Conservation (phyloP, 495 filamentous ascomycete species). For the Aspergillus conjunctus region DNA sequence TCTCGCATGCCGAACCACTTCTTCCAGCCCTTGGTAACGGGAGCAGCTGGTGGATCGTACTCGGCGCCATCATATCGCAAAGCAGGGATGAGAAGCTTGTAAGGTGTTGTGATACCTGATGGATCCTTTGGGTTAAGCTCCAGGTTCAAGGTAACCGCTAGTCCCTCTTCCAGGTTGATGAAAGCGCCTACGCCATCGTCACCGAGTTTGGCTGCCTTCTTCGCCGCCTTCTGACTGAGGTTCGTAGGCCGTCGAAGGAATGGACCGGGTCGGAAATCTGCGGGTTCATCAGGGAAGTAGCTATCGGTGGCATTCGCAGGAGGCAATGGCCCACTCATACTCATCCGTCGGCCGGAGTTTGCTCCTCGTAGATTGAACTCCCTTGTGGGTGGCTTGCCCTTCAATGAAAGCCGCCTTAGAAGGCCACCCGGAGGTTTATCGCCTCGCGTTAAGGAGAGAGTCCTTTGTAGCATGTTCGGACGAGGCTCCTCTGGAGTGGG, state of each 20-base stretch:
- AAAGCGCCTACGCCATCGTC: conserved; percentile 45
- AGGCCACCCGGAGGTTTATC: conserved; percentile 53
- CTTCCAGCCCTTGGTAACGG: conserved; percentile 46
- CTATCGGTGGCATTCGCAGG: conserved; percentile 38
- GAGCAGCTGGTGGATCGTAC: conserved; percentile 43
- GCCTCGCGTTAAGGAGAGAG: conserved; percentile 63
- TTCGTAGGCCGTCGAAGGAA: conserved; percentile 78
- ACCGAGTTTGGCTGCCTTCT: conserved; percentile 40
- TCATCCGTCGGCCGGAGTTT: conserved; percentile 35
- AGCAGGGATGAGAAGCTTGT: conserved; percentile 81
- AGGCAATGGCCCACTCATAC: conserved; percentile 42
- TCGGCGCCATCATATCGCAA: conserved; percentile 57
- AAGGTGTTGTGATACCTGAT: conserved; percentile 83
- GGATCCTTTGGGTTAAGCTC: conserved; percentile 86
- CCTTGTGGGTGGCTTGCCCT: conserved; percentile 47
- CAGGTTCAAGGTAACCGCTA: conserved; percentile 83
- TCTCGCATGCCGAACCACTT: conserved; percentile 39
- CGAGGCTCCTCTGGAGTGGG: conserved; percentile 45
- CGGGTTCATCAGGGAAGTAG: conserved; percentile 38
- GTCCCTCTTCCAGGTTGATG: conserved; percentile 72
- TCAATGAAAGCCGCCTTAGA: conserved; percentile 56
- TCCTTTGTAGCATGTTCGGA: conserved; percentile 56
- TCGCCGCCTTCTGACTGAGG: conserved; percentile 59
- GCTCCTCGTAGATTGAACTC: conserved; percentile 38
- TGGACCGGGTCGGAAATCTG: conserved; percentile 42